A percentile compares a stretch with the other conserved stretches of the same genome.
Conservation (phyloP, 257 asterid genomes). For the Solanum piurae region DNA sequence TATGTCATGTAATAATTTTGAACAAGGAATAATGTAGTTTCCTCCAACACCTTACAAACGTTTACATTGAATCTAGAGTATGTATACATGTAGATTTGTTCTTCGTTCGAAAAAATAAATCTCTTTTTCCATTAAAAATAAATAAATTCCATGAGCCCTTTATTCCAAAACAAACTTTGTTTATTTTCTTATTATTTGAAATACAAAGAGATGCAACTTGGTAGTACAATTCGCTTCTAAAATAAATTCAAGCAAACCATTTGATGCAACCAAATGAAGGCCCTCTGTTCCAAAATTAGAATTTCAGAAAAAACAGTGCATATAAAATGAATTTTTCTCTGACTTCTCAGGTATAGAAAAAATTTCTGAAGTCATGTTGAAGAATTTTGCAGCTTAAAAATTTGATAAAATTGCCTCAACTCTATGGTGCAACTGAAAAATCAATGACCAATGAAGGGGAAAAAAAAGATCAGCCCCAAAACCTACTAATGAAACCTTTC, state of each 20-base stretch:
- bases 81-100: neutral
- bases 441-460: neutral
- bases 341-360: conserved; percentile 1
- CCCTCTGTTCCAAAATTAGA: neutral
- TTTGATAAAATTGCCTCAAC: neutral
- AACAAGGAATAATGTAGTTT: neutral
- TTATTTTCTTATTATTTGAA: neutral
- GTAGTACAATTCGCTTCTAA: neutral
- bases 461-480: conserved; percentile 47
- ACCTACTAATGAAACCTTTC: conserved; percentile 82
- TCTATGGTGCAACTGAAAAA: neutral
- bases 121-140: neutral
- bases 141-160: neutral
- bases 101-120: neutral
- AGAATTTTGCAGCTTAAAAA: neutral
- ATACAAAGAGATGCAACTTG: neutral
- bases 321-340: conserved; percentile 1
- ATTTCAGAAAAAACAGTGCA: neutral
- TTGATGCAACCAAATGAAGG: neutral
- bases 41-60: too few species aligned
- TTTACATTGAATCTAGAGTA: too few species aligned
- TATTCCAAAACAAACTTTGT: neutral
- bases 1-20: neutral
- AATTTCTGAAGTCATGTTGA: neutral
- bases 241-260: neutral